Evolutionary conservation across 768 basidiomycete genomes (phyloP).

Genomic region (Psilocybe sp.): DNA sequence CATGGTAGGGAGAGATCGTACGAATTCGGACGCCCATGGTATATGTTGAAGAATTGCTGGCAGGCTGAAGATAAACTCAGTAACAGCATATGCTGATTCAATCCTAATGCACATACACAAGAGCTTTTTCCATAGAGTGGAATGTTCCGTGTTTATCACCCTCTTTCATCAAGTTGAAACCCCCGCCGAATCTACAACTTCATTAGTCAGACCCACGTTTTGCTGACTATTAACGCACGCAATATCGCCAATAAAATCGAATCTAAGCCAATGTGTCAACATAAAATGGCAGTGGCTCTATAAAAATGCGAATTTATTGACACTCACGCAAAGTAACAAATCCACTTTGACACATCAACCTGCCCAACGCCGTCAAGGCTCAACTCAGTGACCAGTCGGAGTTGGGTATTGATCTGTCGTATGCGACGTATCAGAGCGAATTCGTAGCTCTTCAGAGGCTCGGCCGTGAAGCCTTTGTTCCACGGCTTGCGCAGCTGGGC

Average conservation of each 20-base stretch:
- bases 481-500: too few species aligned
- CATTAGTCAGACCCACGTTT: background rate
- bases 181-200: conserved; percentile 25
- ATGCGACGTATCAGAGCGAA: conserved; percentile 15
- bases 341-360: conserved; percentile 32
- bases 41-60: conserved; percentile 20
- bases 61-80: conserved; percentile 4
- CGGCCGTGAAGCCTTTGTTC: too few species aligned
- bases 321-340: conserved; percentile 36
- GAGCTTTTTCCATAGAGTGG: conserved; percentile 16
- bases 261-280: conserved; percentile 15
- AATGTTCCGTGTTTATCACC: conserved; percentile 20
- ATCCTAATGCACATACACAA: conserved; percentile 12
- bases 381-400: conserved; percentile 4
- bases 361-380: conserved; percentile 10
- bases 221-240: conserved; percentile 23
- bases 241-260: conserved; percentile 38
- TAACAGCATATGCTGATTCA: background rate
- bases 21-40: conserved; percentile 16
- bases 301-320: too few species aligned
- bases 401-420: conserved; percentile 21
- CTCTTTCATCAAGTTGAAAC: conserved; percentile 24
- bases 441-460: conserved; percentile 19
- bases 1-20: conserved; percentile 11
- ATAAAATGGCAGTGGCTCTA: background rate